Evolutionary conservation across 345 rosid species (phyloP), one percentile per base, ranked within the genome.

Genomic region (Kandelia obovata): DNA sequence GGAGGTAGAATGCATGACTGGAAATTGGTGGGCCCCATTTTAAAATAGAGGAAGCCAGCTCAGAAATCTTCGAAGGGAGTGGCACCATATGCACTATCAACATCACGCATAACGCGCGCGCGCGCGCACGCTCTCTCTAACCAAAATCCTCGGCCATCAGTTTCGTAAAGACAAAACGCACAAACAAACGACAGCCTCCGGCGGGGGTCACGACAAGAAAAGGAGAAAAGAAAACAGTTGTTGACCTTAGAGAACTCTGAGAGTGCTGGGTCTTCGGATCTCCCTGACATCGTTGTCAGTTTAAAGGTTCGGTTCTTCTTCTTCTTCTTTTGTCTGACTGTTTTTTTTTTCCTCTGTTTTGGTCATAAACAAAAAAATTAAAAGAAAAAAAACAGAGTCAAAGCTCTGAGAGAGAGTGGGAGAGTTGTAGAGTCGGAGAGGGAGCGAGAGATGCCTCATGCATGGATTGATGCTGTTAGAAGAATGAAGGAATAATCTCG

Each of bases 251-350:
- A 19, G 28, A 55, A 53, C 20, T 19, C 16, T 39, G 47, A 11
- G 16, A 39, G 4, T 2, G 47, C 47, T 10, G 47, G 11, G 10
- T 68, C 58, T 53, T 2, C 3, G 34, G 20, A 37, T 27, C 26
- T 4, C 27, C 53, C 65, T 72, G 61, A 66, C 71, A 55, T 65
- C 69, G 64, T 65, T 76, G 74, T 64, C 82, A 76, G 69, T 70
- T 62, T 51, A 49, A 16, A 11, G 11, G 32, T 37, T 57, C 20
- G 10, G 7, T 25, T 58, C 35, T 25, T 35, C 39, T 34, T 31
- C 34, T 31, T 6, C 8, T 6, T 34, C 7, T 6, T 34, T 7
- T 34, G 37, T 34, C 7, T 34, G 37, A 34, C 37, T 0, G 2
- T 32, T 7, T 34, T 0, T 28, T 32, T 7, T 34, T 34, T 7